Base-by-base conservation (phyloP, 2,329 filamentous ascomycete species). In the Ceratocystis harringtonii region DNA sequence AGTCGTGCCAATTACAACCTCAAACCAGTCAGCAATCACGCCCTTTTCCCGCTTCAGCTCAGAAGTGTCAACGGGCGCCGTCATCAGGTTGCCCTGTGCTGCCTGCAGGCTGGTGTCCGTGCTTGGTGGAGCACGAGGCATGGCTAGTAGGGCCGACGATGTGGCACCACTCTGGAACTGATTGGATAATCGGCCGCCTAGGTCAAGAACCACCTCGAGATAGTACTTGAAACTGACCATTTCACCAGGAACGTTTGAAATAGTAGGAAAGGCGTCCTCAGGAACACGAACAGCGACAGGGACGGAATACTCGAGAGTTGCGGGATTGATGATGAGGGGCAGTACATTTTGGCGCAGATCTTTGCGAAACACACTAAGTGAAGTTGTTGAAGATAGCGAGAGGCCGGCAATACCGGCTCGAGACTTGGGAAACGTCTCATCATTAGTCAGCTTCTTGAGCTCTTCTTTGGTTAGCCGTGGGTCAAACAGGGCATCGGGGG, bases 221-320 rank as follows among this genome's bases (percentile, higher is more conserved):
- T 92, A 89, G 72, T 99, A 97, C 70, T 87, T 90, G 78, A 99
- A 97, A 70, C 87, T 91, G 69, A 99, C 94, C 86, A 97, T 94
- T 43, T 89, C 87, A 2, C 92, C 91, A 0, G 94, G 94, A 0
- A 96, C 90, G 65, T 86, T 87, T 32, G 85, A 85, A 68, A 97
- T 97, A 1, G 92, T 96, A 0, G 94, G 92, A 70, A 97, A 97
- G 0, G 86, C 85, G 71, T 96, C 90, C 69, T 95, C 90, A 0
- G 94, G 94, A 2, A 97, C 84, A 70, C 90, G 85, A 17, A 99
- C 84, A 2, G 88, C 88, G 3, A 91, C 88, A 17, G 87, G 94
- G 52, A 97, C 84, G 58, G 87, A 87, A 1, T 91, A 85, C 22
- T 85, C 87, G 69, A 96, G 79, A 0, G 86, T 91, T 30, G 75